Percentiles rank a stretch among this genome's conserved stretches.
Conservation (phyloP, 306 rosid genomes). For the Luffa aegyptiaca region DNA sequence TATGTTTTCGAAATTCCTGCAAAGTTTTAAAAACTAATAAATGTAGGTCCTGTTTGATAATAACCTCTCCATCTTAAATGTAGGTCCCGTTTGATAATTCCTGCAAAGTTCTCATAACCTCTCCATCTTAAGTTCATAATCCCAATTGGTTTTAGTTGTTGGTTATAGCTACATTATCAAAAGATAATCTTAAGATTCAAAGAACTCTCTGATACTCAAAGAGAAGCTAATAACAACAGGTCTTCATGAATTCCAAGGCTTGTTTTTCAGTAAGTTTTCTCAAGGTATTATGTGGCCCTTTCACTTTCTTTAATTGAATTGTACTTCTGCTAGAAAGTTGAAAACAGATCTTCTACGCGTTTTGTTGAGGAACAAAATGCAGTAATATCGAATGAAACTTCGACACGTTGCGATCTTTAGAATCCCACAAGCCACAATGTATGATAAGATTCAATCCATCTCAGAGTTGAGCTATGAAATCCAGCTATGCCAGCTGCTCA, state of each 20-base stretch:
- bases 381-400: not conserved
- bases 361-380: not conserved
- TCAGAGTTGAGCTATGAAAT: not conserved
- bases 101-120: not conserved
- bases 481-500: constrained; percentile 8
- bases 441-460: constrained; percentile 2
- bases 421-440: not conserved
- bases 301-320: not conserved
- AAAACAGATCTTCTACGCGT: not conserved
- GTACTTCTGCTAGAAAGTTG: not conserved
- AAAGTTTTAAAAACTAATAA: no score
- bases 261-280: not conserved
- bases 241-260: not conserved
- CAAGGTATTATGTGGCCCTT: not conserved
- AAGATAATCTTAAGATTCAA: not conserved
- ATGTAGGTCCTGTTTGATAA: no score
- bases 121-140: not conserved
- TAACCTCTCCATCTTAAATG: not conserved
- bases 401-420: not conserved
- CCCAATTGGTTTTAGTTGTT: not conserved
- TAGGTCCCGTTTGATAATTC: no score
- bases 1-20: no score
- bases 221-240: not conserved
- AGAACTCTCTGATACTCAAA: not conserved
- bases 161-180: not conserved